Conservation (phyloP, 495 filamentous ascomycete genomes). For the Trichoderma reesei region DNA sequence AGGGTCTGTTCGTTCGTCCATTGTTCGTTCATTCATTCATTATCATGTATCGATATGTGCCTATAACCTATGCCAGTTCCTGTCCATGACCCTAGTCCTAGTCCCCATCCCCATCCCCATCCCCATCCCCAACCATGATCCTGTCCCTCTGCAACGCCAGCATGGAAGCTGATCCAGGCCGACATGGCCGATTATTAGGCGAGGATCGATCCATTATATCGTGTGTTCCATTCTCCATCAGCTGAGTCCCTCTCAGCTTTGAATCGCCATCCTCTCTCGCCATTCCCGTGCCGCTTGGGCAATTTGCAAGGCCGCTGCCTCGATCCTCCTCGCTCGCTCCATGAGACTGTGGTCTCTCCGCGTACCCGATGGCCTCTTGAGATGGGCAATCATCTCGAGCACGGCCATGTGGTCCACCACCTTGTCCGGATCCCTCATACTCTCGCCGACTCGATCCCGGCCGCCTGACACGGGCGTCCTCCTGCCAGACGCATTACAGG, state of each 20-base stretch:
- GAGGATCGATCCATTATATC: not conserved
- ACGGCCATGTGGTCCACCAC: conserved; percentile 2
- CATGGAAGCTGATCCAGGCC: conserved; percentile 2
- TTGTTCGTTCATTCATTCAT: not conserved
- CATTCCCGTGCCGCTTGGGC: conserved; percentile 2
- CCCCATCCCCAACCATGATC: not conserved
- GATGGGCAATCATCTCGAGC: conserved; percentile 4
- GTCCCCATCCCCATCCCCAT: not conserved
- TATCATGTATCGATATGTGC: not conserved
- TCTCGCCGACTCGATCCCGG: not conserved
- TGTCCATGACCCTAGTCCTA: too few species aligned
- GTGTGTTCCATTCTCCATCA: not conserved
- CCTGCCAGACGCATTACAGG: conserved; percentile 1
- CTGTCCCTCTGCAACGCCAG: not conserved
- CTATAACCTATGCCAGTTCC: not conserved
- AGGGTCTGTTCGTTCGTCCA: too few species aligned
- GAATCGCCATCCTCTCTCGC: not conserved
- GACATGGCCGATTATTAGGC: conserved; percentile 1
- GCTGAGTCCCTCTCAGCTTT: not conserved
- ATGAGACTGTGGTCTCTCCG: not conserved
- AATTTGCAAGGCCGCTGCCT: conserved; percentile 1
- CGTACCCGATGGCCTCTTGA: not conserved
- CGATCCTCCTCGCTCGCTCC: not conserved
- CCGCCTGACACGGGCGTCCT: not conserved
- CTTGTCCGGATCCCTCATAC: conserved; percentile 1